A percentile compares a stretch with the other conserved stretches of the same genome.
Evolutionary conservation across 2,329 filamentous ascomycete genomes (phyloP).

Genomic region (Cladosporium sp.): DNA sequence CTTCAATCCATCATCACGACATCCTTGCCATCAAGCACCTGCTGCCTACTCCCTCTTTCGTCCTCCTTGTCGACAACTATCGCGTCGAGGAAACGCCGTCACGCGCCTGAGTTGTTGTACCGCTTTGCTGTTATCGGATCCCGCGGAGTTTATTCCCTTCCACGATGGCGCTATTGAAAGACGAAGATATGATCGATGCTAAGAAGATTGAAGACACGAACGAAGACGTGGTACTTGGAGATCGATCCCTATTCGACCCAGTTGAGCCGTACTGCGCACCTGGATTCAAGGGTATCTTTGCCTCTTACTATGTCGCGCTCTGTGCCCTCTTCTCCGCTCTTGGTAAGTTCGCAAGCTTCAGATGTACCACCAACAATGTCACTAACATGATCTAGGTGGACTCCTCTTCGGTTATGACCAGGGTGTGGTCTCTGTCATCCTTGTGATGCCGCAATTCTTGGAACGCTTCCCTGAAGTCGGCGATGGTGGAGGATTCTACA

Average conservation of each 20-base stretch:
- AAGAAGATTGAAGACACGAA: slow-evolving; percentile 16
- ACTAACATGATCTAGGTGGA: slow-evolving; percentile 11
- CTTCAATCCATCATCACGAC: background rate
- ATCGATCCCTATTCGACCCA: slow-evolving; percentile 6
- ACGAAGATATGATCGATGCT: slow-evolving; percentile 15
- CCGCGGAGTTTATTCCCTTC: background rate
- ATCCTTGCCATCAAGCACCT: background rate
- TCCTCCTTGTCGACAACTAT: background rate
- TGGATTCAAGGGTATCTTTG: slow-evolving; percentile 41
- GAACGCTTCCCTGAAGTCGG: slow-evolving; percentile 39
- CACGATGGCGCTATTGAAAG: slow-evolving; percentile 10
- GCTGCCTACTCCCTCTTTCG: background rate
- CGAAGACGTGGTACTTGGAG: slow-evolving; percentile 1
- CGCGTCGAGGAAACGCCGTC: background rate
- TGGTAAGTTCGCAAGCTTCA: background rate
- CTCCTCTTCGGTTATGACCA: slow-evolving; percentile 36
- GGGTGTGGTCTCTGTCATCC: slow-evolving; percentile 41
- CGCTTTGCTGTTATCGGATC: background rate
- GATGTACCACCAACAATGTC: too few species aligned
- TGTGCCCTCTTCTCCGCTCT: slow-evolving; percentile 17
- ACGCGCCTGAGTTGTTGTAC: background rate
- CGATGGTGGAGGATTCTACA: slow-evolving; percentile 35
- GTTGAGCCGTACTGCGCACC: slow-evolving; percentile 31
- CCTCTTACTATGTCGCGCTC: slow-evolving; percentile 40
- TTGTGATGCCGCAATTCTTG: slow-evolving; percentile 49